phyloP scores from a whole-genome alignment of 164 flowering plant species.

The Paratinospora sagittata region DNA sequence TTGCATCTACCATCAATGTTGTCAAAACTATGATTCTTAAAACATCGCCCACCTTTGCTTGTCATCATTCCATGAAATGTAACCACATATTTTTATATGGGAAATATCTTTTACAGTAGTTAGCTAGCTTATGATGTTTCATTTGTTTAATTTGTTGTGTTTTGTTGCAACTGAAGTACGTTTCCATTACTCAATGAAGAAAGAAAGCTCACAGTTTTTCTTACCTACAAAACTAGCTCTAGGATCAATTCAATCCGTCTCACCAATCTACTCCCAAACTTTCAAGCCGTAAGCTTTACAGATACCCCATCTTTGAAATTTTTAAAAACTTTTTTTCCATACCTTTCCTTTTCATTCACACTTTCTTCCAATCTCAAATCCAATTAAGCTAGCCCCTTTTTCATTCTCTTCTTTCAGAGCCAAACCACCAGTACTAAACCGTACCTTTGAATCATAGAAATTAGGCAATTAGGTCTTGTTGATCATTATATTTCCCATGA shows the following conservation, averaged over 20 bases:
- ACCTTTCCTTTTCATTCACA: slow-evolving; percentile 8
- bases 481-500: slow-evolving; percentile 17
- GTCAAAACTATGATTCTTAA: too few relatives aligned
- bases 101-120: too few relatives aligned
- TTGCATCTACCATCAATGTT: background rate
- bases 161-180: background rate
- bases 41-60: slow-evolving; percentile 3
- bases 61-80: too few relatives aligned
- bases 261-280: slow-evolving; percentile 8
- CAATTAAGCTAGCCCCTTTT: background rate
- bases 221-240: background rate
- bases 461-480: background rate
- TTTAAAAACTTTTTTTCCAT: slow-evolving; percentile 15
- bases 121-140: background rate
- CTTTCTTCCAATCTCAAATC: background rate
- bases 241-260: background rate
- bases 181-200: background rate
- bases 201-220: background rate
- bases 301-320: background rate
- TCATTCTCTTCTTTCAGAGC: background rate
- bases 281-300: slow-evolving; percentile 7
- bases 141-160: slow-evolving; percentile 9
- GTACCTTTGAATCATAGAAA: background rate
- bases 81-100: too few relatives aligned
- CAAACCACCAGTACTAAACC: background rate